These are phyloP conservation scores for Fusarium phyllophilum DNA, from an alignment of 2,329 filamentous ascomycete genomes.

Conservation along the genomic window DNA sequence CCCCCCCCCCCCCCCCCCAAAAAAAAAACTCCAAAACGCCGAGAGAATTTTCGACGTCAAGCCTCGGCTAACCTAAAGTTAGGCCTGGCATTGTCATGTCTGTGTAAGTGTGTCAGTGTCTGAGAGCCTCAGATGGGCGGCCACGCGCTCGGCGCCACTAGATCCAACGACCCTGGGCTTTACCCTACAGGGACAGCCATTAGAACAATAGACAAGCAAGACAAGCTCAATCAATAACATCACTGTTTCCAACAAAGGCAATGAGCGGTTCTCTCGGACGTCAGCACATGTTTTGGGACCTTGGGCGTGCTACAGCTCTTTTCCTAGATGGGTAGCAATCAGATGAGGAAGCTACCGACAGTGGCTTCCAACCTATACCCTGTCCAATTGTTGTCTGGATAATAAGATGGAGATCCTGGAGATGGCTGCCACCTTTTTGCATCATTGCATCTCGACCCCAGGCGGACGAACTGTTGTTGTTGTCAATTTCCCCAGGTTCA, in stretches of 20 bases:
- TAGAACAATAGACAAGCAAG: slow-evolving; percentile 8
- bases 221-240: slow-evolving; percentile 23
- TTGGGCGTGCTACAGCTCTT: slow-evolving; percentile 25
- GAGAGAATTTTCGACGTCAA: slow-evolving; percentile 2
- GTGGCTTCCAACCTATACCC: not conserved
- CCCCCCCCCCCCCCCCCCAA: not conserved
- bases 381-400: slow-evolving; percentile 11
- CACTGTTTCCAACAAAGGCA: slow-evolving; percentile 14
- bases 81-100: not conserved
- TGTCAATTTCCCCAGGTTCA: slow-evolving; percentile 12
- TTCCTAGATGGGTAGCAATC: slow-evolving; percentile 26
- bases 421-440: slow-evolving; percentile 30
- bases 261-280: slow-evolving; percentile 2
- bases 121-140: slow-evolving; percentile 26
- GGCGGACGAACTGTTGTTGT: not conserved
- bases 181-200: not conserved
- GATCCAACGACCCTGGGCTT: slow-evolving; percentile 18
- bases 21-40: not conserved
- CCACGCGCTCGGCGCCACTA: slow-evolving; percentile 32
- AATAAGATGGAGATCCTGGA: slow-evolving; percentile 29
- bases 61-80: slow-evolving; percentile 23
- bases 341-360: slow-evolving; percentile 12
- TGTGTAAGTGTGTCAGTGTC: not conserved
- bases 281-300: slow-evolving; percentile 3
- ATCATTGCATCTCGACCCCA: not conserved